Conservation (phyloP, 768 basidiomycete genomes). For the Serpula lacrymans region DNA sequence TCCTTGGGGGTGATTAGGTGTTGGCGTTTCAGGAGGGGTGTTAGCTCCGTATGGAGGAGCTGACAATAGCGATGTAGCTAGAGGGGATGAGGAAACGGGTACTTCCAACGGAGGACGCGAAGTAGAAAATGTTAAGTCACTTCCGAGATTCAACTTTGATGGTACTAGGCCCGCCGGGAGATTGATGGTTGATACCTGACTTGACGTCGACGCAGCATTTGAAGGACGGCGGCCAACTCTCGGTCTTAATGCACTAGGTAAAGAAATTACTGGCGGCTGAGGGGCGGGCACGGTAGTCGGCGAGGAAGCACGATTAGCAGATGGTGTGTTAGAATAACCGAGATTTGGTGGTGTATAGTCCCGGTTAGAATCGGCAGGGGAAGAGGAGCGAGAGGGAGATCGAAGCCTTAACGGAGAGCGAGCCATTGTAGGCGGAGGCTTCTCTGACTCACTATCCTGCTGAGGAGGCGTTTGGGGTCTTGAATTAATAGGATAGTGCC, state of each 20-base stretch:
- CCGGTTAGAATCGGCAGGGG: conserved; percentile 32
- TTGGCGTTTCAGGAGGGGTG: conserved; percentile 15
- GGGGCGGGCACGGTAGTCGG: conserved; percentile 22
- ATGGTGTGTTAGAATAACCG: conserved; percentile 22
- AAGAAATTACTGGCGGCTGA: conserved; percentile 11
- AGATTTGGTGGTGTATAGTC: conserved; percentile 23
- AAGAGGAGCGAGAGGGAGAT: conserved; percentile 36
- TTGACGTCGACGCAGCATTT: conserved; percentile 34
- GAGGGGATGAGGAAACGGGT: conserved; percentile 12
- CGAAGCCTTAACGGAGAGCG: conserved; percentile 23
- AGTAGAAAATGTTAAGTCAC: conserved; percentile 6
- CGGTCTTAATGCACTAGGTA: conserved; percentile 33
- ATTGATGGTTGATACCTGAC: conserved; percentile 23
- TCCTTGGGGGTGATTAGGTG: conserved; percentile 15
- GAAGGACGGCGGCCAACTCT: conserved; percentile 41
- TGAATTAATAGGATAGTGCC: conserved; percentile 3
- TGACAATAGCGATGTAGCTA: conserved; percentile 10
- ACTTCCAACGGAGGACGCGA: conserved; percentile 17
- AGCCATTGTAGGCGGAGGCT: conserved; percentile 14
- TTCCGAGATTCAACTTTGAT: conserved; percentile 17
- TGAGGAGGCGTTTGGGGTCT: conserved; percentile 23
- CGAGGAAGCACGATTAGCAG: conserved; percentile 11
- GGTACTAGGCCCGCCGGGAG: conserved; percentile 24
- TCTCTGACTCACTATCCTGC: conserved; percentile 19
- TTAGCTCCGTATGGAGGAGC: conserved; percentile 16